These are phyloP conservation scores for Amaranthus palmeri DNA, from an alignment of 148 eudicot genomes.

Conservation along the genomic window DNA sequence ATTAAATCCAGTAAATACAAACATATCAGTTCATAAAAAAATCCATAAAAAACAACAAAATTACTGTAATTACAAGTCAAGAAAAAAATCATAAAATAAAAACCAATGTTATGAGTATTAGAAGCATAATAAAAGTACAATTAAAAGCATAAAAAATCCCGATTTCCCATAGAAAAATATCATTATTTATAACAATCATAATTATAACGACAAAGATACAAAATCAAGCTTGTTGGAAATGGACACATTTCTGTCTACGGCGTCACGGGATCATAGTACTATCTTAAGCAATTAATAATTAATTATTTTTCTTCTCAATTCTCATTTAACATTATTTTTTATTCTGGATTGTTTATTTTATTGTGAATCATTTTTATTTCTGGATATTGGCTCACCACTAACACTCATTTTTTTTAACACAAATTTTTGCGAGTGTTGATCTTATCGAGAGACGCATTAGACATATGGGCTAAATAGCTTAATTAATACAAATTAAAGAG, in stretches of 20 bases:
- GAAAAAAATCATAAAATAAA: neutral
- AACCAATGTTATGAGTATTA: neutral
- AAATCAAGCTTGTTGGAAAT: slow-evolving; percentile 21
- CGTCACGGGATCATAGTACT: slow-evolving; percentile 17
- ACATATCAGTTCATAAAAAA: neutral
- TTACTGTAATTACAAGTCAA: neutral
- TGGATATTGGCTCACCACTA: no score
- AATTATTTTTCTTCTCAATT: neutral
- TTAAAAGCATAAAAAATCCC: neutral
- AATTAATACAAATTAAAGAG: no score
- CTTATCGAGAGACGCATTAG: no score
- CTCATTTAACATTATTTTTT: no score
- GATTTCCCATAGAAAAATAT: neutral
- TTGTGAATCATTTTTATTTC: no score
- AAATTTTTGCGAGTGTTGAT: no score
- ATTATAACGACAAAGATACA: neutral
- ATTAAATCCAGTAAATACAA: slow-evolving; percentile 7
- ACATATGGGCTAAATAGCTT: no score
- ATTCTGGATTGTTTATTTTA: no score
- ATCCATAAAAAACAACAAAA: slow-evolving; percentile 9
- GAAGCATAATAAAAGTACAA: neutral
- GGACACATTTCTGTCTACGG: slow-evolving; percentile 26
- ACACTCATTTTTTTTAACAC: neutral
- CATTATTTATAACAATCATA: neutral
- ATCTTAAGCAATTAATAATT: neutral